Conservation (phyloP, 257 asterid species). For the Nicotiana noctiflora region DNA sequence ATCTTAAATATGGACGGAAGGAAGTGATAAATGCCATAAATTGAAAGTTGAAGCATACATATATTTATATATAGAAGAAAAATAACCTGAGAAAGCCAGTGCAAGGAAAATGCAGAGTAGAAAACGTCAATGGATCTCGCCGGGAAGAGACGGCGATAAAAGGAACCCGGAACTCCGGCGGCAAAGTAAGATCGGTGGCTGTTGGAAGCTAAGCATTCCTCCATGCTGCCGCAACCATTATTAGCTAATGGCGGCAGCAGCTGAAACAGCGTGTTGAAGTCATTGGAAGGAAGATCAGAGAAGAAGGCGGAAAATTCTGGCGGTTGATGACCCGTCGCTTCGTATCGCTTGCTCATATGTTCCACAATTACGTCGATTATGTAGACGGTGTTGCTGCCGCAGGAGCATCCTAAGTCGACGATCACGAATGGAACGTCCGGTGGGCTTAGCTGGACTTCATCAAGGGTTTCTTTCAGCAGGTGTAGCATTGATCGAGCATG, state of each 20-base stretch:
- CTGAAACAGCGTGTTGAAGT: conserved; percentile 82
- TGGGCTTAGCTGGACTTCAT: conserved; percentile 40
- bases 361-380: conserved; percentile 65
- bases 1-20: too few relatives aligned
- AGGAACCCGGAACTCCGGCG: conserved; percentile 90
- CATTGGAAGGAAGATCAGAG: conserved; percentile 86
- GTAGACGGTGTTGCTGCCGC: conserved; percentile 76
- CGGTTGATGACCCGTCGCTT: conserved; percentile 29
- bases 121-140: conserved; percentile 61
- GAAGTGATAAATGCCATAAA: background rate
- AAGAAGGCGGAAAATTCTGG: conserved; percentile 87
- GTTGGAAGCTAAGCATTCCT: conserved; percentile 73
- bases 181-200: conserved; percentile 73
- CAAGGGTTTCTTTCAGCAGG: conserved; percentile 58
- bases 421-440: conserved; percentile 45
- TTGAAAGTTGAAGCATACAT: background rate
- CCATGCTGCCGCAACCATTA: conserved; percentile 53
- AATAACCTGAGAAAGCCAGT: conserved; percentile 93
- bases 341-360: conserved; percentile 60
- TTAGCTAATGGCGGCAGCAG: conserved; percentile 52
- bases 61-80: background rate
- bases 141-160: conserved; percentile 79
- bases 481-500: conserved; percentile 86
- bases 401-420: conserved; percentile 88
- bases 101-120: conserved; percentile 85